phyloP scores from a whole-genome alignment of 1,139 yeast species.

The Diutina siamensis region DNA sequence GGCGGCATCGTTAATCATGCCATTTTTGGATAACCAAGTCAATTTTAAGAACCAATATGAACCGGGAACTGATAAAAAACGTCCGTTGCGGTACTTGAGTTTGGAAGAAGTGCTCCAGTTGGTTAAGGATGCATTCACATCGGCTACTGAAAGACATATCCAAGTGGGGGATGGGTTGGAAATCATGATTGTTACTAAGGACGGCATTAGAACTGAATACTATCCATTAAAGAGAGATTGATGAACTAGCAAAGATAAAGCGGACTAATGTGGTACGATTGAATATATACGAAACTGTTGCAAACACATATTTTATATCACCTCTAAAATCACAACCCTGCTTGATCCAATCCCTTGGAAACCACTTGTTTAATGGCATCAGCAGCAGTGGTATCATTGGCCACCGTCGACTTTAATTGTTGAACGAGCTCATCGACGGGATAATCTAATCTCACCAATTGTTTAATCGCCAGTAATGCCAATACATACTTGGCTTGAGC shows the following conservation, averaged over 20 bases:
- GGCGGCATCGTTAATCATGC: constrained; percentile 92
- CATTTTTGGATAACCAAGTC: constrained; percentile 94
- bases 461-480: constrained; percentile 33
- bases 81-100: constrained; percentile 47
- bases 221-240: constrained; percentile 85
- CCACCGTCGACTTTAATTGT: constrained; percentile 16
- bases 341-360: constrained; percentile 23
- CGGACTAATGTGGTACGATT: not conserved
- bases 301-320: not conserved
- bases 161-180: constrained; percentile 97
- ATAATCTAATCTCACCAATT: constrained; percentile 21
- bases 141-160: constrained; percentile 97
- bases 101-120: constrained; percentile 79
- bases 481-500: constrained; percentile 34
- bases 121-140: constrained; percentile 86
- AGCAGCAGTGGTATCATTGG: constrained; percentile 20
- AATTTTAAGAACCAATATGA: constrained; percentile 84
- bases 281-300: not conserved
- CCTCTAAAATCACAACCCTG: not conserved
- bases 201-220: constrained; percentile 77
- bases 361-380: constrained; percentile 36
- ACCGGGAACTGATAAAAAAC: constrained; percentile 59
- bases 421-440: constrained; percentile 18
- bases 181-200: constrained; percentile 81
- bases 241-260: too few species aligned